phyloP scores from a whole-genome alignment of 257 asterid species.

The Nicotiana noctiflora region DNA sequence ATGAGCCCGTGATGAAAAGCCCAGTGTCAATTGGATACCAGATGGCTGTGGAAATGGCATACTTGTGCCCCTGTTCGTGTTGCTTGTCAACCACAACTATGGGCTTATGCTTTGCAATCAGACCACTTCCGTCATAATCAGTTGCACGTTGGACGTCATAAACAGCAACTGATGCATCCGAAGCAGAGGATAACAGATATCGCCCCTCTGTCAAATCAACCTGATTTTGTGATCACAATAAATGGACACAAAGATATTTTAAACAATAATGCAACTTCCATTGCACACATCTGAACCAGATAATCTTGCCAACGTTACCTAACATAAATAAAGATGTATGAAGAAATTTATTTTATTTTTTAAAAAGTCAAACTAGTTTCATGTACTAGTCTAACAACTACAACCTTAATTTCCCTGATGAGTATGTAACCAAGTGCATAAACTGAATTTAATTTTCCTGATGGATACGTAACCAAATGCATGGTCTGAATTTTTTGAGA shows the following conservation, averaged over 20 bases:
- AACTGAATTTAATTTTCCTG: neutral
- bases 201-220: slow-evolving; percentile 99
- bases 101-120: slow-evolving; percentile 68
- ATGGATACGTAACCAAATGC: neutral
- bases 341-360: neutral
- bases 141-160: slow-evolving; percentile 81
- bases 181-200: slow-evolving; percentile 75
- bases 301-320: neutral
- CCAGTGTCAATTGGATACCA: slow-evolving; percentile 99
- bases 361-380: neutral
- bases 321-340: neutral
- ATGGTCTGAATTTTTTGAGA: neutral
- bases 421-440: neutral
- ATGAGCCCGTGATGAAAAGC: slow-evolving; percentile 86
- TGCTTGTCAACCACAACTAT: slow-evolving; percentile 69
- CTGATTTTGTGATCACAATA: slow-evolving; percentile 66
- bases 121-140: slow-evolving; percentile 48
- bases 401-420: neutral
- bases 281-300: slow-evolving; percentile 5
- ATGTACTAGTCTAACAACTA: neutral
- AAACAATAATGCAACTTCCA: slow-evolving; percentile 14
- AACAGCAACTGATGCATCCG: slow-evolving; percentile 88
- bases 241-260: slow-evolving; percentile 30
- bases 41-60: slow-evolving; percentile 71
- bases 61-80: slow-evolving; percentile 78